Evolutionary conservation across 352 stramenopile species (phyloP).

Genomic region (Phytophthora multivora): DNA sequence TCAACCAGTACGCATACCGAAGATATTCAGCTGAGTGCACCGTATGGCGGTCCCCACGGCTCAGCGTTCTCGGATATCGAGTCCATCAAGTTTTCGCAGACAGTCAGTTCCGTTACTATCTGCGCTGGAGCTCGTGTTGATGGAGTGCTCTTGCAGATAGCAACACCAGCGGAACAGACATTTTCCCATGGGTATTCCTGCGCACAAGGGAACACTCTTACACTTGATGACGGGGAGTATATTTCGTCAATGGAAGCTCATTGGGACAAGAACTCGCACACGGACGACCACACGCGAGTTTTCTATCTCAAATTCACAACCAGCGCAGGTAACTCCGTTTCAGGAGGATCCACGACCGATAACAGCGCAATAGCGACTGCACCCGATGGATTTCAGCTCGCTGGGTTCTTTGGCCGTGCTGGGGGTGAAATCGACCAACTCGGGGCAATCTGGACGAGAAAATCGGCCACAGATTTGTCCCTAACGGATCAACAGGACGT

Average conservation of each 20-base stretch:
- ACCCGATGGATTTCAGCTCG: conserved; percentile 9
- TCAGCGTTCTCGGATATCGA: conserved; percentile 16
- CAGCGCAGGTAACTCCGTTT: conserved; percentile 2
- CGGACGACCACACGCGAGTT: conserved; percentile 7
- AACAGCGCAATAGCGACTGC: neutral
- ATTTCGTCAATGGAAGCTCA: conserved; percentile 13
- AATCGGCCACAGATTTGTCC: neutral
- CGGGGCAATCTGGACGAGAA: conserved; percentile 20
- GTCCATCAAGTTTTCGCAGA: neutral
- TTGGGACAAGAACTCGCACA: conserved; percentile 14
- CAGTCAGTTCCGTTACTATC: conserved; percentile 7
- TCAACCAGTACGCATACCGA: neutral
- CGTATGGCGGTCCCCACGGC: conserved; percentile 12
- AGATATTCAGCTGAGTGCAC: conserved; percentile 13
- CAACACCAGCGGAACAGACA: neutral
- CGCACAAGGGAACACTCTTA: conserved; percentile 6
- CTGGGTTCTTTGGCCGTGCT: conserved; percentile 12
- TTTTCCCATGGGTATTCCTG: conserved; percentile 10
- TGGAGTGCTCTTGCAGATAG: conserved; percentile 3
- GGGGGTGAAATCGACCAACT: conserved; percentile 18
- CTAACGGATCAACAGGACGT: conserved; percentile 1
- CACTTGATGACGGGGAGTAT: conserved; percentile 4
- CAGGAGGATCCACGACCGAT: conserved; percentile 1
- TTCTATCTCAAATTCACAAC: conserved; percentile 19
- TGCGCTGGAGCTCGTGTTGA: conserved; percentile 2